Percentiles rank a stretch among this genome's conserved stretches.
Conservation (phyloP, 148 eudicot species). For the Simmondsia chinensis region DNA sequence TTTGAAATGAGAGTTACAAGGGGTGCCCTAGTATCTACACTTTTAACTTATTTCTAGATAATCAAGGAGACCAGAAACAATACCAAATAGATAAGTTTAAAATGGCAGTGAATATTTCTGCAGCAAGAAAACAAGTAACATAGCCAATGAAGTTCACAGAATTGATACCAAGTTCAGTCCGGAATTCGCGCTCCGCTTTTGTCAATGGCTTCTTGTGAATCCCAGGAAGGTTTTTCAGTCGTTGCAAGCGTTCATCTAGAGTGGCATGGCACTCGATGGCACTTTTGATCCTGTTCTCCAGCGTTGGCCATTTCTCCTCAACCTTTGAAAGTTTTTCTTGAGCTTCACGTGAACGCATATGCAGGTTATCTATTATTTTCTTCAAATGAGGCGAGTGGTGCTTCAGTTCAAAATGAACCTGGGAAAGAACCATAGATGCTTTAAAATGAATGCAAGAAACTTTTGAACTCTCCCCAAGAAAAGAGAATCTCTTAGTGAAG, state of each 20-base stretch:
- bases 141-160: neutral
- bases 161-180: slow-evolving; percentile 63
- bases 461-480: neutral
- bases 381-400: slow-evolving; percentile 80
- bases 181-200: slow-evolving; percentile 78
- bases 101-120: neutral
- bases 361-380: slow-evolving; percentile 63
- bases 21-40: too few species aligned
- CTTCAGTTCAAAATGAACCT: slow-evolving; percentile 86
- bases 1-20: too few species aligned
- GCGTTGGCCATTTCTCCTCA: slow-evolving; percentile 48
- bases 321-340: slow-evolving; percentile 52
- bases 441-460: neutral
- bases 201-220: slow-evolving; percentile 73
- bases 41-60: too few species aligned
- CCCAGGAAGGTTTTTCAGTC: slow-evolving; percentile 59
- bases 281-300: slow-evolving; percentile 43
- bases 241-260: slow-evolving; percentile 67
- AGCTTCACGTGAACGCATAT: slow-evolving; percentile 42
- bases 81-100: neutral
- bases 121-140: neutral
- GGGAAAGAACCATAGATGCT: slow-evolving; percentile 4
- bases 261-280: slow-evolving; percentile 38
- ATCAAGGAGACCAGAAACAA: neutral
- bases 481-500: too few species aligned